phyloP scores from a whole-genome alignment of 1,284 basidiomycete species.

The Athelia sp. region DNA sequence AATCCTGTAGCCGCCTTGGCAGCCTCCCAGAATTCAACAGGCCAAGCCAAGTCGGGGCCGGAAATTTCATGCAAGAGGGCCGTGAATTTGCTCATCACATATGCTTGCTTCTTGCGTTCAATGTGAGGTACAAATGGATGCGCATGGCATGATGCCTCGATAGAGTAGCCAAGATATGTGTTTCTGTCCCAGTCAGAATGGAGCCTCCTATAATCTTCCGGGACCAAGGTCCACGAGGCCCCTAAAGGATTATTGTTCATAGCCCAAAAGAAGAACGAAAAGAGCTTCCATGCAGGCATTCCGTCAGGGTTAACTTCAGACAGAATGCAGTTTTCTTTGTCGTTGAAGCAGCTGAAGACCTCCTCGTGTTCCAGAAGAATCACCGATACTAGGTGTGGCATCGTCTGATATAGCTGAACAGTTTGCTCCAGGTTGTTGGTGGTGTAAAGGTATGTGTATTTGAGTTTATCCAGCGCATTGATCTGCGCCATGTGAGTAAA shows the following conservation, averaged over 20 bases:
- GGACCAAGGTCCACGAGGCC: conserved; percentile 28
- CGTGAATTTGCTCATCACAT: conserved; percentile 26
- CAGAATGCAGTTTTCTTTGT: background rate
- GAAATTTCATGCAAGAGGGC: conserved; percentile 22
- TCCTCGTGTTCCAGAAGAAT: conserved; percentile 19
- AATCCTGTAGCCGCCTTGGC: conserved; percentile 6
- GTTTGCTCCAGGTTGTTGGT: background rate
- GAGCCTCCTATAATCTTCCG: conserved; percentile 20
- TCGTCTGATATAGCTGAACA: conserved; percentile 18
- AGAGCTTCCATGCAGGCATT: conserved; percentile 28
- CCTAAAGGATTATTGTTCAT: conserved; percentile 24
- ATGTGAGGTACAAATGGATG: conserved; percentile 16
- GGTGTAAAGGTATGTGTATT: background rate
- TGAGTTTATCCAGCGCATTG: background rate
- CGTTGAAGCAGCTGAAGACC: conserved; percentile 2
- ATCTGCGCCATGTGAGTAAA: background rate
- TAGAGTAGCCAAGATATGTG: conserved; percentile 30
- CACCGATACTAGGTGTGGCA: conserved; percentile 18
- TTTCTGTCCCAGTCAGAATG: conserved; percentile 14
- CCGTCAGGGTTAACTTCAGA: conserved; percentile 14
- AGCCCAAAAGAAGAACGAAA: conserved; percentile 29
- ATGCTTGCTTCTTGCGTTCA: conserved; percentile 22
- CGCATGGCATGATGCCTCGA: conserved; percentile 24
- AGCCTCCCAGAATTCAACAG: conserved; percentile 7
- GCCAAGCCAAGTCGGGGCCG: conserved; percentile 8